phyloP scores from a whole-genome alignment of 164 flowering plant genomes.

The Piper longum region DNA sequence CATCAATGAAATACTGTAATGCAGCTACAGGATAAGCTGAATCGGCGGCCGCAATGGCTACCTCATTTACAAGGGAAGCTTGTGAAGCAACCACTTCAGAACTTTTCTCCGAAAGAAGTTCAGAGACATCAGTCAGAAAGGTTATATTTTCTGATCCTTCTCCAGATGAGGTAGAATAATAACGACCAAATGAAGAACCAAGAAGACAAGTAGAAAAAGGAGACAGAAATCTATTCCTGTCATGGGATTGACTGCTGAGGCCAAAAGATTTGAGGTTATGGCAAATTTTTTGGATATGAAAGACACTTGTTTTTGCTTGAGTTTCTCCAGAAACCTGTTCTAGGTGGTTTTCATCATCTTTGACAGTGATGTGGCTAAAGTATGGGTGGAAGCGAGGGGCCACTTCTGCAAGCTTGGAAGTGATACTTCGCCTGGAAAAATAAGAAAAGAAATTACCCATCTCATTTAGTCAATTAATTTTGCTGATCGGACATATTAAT shows the following conservation, averaged over 20 bases:
- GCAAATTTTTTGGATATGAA: constrained; percentile 7
- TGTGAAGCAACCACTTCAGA: constrained; percentile 31
- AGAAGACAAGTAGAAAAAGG: constrained; percentile 4
- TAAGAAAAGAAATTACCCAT: too few species aligned
- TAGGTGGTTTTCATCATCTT: constrained; percentile 17
- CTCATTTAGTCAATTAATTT: not conserved
- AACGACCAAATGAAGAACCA: constrained; percentile 20
- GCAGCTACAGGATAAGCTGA: constrained; percentile 57
- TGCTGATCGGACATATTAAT: not conserved
- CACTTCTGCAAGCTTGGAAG: constrained; percentile 21
- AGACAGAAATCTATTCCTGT: constrained; percentile 10
- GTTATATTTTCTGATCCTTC: constrained; percentile 32
- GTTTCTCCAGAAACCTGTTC: constrained; percentile 7
- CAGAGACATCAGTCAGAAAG: constrained; percentile 36
- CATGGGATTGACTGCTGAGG: constrained; percentile 14
- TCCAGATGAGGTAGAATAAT: constrained; percentile 44
- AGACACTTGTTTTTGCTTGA: constrained; percentile 3
- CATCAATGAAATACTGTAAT: constrained; percentile 68
- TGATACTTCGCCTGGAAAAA: constrained; percentile 29
- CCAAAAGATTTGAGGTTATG: constrained; percentile 14
- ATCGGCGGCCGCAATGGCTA: constrained; percentile 84
- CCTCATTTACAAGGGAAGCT: constrained; percentile 56
- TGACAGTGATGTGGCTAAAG: constrained; percentile 21
- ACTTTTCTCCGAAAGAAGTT: constrained; percentile 32
- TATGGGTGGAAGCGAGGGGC: constrained; percentile 32